Conservation (phyloP, 169 alveolate species). For the Cyclospora cayetanensis region DNA sequence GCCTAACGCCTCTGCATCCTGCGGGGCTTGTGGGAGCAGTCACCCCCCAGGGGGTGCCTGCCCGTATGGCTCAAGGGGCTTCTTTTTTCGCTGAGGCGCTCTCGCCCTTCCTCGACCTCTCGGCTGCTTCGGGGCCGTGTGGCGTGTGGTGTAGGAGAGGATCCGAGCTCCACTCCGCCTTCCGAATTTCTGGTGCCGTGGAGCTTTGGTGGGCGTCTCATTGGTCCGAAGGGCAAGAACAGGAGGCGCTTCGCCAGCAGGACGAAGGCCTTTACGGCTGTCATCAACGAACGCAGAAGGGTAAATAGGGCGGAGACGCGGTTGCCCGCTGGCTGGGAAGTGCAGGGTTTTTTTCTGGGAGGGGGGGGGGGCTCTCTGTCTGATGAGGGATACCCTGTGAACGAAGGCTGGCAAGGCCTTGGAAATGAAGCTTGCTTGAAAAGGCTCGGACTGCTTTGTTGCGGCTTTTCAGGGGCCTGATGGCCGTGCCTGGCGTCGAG, state of each 20-base stretch:
- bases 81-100: too few species aligned
- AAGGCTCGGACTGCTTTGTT: neutral
- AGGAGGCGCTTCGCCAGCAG: neutral
- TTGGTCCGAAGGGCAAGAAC: constrained; percentile 30
- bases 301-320: neutral
- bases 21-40: neutral
- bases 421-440: neutral
- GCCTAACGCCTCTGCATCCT: neutral
- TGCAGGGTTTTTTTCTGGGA: neutral
- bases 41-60: neutral
- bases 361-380: neutral
- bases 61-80: neutral
- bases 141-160: neutral
- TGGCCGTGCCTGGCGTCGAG: constrained; percentile 60
- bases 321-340: neutral
- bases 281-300: neutral
- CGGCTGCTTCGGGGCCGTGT: neutral
- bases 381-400: neutral
- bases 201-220: constrained; percentile 29
- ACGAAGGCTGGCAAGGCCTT: neutral
- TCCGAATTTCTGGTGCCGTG: constrained; percentile 17
- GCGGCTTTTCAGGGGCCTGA: constrained; percentile 43
- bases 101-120: too few species aligned
- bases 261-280: constrained; percentile 8
- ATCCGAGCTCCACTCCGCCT: neutral